Evolutionary conservation across 208 protist species (phyloP).

Genomic region (Crithidia mellificae): DNA sequence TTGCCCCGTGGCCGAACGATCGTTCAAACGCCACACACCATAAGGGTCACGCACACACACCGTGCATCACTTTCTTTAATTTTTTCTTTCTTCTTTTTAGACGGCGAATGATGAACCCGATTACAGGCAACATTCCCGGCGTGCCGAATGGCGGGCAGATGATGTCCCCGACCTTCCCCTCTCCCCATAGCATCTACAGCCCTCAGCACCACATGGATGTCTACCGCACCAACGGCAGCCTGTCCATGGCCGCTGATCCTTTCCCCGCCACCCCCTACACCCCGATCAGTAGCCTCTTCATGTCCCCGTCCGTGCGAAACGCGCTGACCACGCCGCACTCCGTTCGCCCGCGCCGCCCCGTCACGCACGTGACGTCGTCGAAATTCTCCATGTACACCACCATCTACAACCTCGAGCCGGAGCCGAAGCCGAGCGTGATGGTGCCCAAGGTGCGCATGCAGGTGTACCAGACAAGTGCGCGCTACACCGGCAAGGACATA

Average conservation of each 20-base stretch:
- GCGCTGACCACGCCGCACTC: constrained; percentile 40
- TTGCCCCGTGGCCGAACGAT: neutral
- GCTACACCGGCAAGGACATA: constrained; percentile 78
- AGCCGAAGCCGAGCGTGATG: constrained; percentile 57
- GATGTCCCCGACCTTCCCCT: constrained; percentile 53
- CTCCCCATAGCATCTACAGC: constrained; percentile 65
- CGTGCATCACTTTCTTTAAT: neutral
- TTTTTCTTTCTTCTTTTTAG: too few relatives aligned
- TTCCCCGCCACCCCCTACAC: constrained; percentile 87
- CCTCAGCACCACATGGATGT: constrained; percentile 64
- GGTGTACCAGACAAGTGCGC: constrained; percentile 75
- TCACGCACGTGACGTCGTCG: constrained; percentile 78
- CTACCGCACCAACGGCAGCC: constrained; percentile 59
- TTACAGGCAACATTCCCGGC: constrained; percentile 31
- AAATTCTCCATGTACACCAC: constrained; percentile 89
- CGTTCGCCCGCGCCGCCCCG: constrained; percentile 40
- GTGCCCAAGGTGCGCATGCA: constrained; percentile 70
- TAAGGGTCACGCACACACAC: neutral
- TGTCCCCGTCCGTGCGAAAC: constrained; percentile 65
- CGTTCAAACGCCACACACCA: too few relatives aligned
- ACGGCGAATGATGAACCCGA: constrained; percentile 23
- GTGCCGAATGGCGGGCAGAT: constrained; percentile 31
- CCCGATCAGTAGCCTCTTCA: constrained; percentile 70
- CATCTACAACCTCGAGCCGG: constrained; percentile 85
- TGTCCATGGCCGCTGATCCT: constrained; percentile 51